phyloP scores from a whole-genome alignment of 495 filamentous ascomycete genomes.

The Aspergillus sclerotiicarbonarius region DNA sequence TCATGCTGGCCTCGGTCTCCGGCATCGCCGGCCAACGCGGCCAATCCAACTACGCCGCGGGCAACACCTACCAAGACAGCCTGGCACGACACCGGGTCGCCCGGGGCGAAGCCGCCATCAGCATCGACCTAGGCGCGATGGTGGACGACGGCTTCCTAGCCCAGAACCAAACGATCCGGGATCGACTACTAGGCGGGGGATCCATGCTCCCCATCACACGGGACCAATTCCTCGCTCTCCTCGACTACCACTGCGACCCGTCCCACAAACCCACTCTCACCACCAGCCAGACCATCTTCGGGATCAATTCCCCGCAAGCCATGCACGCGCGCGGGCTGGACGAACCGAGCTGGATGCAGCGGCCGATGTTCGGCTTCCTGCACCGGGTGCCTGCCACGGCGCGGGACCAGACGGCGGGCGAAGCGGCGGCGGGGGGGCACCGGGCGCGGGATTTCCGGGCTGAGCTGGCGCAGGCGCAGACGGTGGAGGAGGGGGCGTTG shows the following conservation, averaged over 20 bases:
- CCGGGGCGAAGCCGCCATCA: constrained; percentile 18
- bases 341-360: neutral
- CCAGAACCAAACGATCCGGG: constrained; percentile 6
- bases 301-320: neutral
- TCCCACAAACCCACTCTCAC: neutral
- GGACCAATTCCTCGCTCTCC: neutral
- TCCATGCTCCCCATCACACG: neutral
- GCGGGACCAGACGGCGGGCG: neutral
- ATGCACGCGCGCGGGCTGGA: neutral
- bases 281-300: neutral
- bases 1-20: constrained; percentile 55
- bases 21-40: constrained; percentile 50
- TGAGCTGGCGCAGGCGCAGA: neutral
- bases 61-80: constrained; percentile 51
- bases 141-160: constrained; percentile 21
- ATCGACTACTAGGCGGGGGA: neutral
- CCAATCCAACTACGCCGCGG: constrained; percentile 61
- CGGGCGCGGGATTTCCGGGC: neutral
- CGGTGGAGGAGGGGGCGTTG: neutral
- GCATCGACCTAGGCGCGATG: constrained; percentile 28
- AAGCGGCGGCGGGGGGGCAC: neutral
- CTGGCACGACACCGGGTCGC: constrained; percentile 21
- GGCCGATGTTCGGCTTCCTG: neutral
- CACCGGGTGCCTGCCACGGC: neutral
- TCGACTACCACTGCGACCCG: neutral